These are phyloP conservation scores for Anethum foeniculum DNA, from an alignment of 140 eudicot genomes.

Conservation along the genomic window DNA sequence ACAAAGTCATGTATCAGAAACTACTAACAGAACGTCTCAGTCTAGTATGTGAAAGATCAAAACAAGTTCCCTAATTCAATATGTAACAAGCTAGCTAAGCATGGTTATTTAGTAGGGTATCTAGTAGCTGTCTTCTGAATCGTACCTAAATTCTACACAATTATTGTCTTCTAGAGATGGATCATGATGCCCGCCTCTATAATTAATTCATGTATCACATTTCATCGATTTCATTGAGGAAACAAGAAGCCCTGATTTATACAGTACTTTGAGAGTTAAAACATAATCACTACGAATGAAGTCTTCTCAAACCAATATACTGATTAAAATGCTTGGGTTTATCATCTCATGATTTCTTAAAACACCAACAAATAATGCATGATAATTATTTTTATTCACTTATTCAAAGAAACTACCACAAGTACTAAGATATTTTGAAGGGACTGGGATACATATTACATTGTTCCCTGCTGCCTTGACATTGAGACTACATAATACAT, in stretches of 20 bases:
- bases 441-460: neutral
- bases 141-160: conserved; percentile 15
- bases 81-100: neutral
- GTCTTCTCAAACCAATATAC: conserved; percentile 4
- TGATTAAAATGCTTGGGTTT: neutral
- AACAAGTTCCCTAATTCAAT: neutral
- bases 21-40: neutral
- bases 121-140: conserved; percentile 13
- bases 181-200: conserved; percentile 49
- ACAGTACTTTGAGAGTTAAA: conserved; percentile 12
- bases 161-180: conserved; percentile 20
- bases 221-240: conserved; percentile 78
- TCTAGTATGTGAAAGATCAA: neutral
- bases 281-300: conserved; percentile 17
- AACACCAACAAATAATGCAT: neutral
- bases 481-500: neutral
- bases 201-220: conserved; percentile 62
- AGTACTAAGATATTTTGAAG: neutral
- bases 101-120: neutral
- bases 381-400: neutral
- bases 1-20: conserved; percentile 41
- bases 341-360: neutral
- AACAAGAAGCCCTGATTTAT: conserved; percentile 52
- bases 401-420: neutral
- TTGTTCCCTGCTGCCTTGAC: no score